Evolutionary conservation across 441 rosid species (phyloP).

Genomic region (Melianthus villosus): DNA sequence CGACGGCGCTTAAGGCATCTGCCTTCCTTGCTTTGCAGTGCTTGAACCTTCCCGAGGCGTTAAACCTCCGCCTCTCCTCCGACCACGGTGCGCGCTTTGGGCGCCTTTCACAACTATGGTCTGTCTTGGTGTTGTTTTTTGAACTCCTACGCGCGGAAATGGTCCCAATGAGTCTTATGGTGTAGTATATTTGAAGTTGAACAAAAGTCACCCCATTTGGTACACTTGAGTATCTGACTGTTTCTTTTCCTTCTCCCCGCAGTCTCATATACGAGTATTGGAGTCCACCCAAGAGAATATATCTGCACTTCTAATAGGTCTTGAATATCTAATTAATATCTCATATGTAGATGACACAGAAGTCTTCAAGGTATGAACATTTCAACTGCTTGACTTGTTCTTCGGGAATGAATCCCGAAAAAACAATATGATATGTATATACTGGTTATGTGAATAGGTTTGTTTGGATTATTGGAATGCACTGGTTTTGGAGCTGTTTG

Average conservation of each 20-base stretch:
- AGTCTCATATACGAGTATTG: constrained; percentile 80
- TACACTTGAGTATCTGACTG: too few species aligned
- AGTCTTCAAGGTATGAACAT: constrained; percentile 68
- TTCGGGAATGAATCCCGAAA: background rate
- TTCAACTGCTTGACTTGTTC: background rate
- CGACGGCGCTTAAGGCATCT: too few species aligned
- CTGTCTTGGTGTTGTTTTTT: too few species aligned
- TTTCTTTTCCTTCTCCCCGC: constrained; percentile 8
- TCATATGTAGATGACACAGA: constrained; percentile 98
- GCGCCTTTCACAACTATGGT: too few species aligned
- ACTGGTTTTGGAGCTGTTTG: constrained; percentile 80
- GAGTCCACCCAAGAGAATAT: constrained; percentile 64
- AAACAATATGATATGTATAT: background rate
- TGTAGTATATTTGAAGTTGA: too few species aligned
- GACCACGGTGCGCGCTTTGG: too few species aligned
- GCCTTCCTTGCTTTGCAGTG: too few species aligned
- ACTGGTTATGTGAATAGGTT: constrained; percentile 39
- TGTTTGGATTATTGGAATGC: constrained; percentile 98
- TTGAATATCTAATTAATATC: constrained; percentile 75
- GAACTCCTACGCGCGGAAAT: too few species aligned
- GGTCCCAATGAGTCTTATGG: too few species aligned
- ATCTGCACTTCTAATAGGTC: constrained; percentile 56
- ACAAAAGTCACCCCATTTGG: too few species aligned
- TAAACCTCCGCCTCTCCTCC: too few species aligned
- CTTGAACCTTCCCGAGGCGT: too few species aligned